phyloP scores from a whole-genome alignment of 2,329 filamentous ascomycete species.

The Aureobasidium leucospermi region DNA sequence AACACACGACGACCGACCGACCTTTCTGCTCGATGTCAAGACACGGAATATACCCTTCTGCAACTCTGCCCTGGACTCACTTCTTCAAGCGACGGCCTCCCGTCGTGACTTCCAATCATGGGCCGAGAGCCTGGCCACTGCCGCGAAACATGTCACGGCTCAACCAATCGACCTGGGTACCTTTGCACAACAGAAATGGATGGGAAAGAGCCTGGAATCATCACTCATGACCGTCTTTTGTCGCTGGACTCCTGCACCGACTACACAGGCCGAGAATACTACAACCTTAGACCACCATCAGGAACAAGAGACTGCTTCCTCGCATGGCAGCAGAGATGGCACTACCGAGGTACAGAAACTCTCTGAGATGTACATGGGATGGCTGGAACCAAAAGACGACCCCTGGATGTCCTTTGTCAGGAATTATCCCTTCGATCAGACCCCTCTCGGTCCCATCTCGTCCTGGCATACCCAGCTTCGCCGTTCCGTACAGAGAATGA shows the following conservation, averaged over 20 bases:
- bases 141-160: background rate
- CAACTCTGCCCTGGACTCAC: constrained; percentile 6
- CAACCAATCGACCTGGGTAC: background rate
- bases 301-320: background rate
- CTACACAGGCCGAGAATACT: background rate
- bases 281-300: background rate
- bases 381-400: background rate
- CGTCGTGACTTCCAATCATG: background rate
- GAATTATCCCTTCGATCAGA: constrained; percentile 23
- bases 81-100: background rate
- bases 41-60: background rate
- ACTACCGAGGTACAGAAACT: background rate
- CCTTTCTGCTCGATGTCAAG: background rate
- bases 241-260: background rate
- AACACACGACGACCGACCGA: constrained; percentile 8
- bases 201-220: background rate
- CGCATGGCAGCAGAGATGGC: background rate
- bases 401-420: constrained; percentile 18
- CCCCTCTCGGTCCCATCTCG: constrained; percentile 23
- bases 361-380: constrained; percentile 1
- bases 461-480: constrained; percentile 23
- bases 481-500: constrained; percentile 21
- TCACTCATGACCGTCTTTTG: background rate
- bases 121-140: background rate
- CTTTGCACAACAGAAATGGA: background rate